Conservation (phyloP, 1,284 basidiomycete genomes). For the Peniophora sp. region DNA sequence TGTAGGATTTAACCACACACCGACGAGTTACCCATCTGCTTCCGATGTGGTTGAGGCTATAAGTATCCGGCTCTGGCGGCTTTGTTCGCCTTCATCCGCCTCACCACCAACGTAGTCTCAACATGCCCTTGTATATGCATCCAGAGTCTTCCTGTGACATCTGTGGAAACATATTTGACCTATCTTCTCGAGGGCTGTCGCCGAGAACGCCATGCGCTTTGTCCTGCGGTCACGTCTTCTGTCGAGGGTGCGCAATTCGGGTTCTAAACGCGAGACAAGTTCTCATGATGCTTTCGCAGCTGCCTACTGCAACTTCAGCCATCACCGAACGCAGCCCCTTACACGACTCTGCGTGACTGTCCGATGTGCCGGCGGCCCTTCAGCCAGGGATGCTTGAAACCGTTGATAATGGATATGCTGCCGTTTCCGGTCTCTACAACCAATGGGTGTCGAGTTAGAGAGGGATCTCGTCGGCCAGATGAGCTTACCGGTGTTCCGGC, state of each 20-base stretch:
- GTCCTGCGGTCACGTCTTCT: not conserved
- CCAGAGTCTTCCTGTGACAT: not conserved
- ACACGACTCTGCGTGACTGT: not conserved
- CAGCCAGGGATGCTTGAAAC: not conserved
- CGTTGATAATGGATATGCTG: not conserved
- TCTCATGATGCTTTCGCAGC: not conserved
- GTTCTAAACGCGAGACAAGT: not conserved
- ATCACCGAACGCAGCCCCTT: not conserved
- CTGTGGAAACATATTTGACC: not conserved
- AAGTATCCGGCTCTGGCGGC: no score
- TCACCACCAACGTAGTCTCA: no score
- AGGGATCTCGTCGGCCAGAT: not conserved
- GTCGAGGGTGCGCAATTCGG: not conserved
- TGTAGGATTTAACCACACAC: no score
- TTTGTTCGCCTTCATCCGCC: no score
- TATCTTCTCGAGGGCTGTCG: not conserved
- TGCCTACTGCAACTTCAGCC: not conserved
- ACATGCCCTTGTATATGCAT: not conserved
- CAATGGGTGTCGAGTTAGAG: not conserved
- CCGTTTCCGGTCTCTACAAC: not conserved
- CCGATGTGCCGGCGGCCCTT: not conserved
- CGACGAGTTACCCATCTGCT: no score
- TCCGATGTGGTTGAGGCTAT: no score
- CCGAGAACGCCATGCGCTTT: not conserved
- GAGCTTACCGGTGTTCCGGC: not conserved